Evolutionary conservation across 805 yeast genomes (phyloP), one percentile per base, ranked within the genome.

Genomic region (Yarrowia deformans): DNA sequence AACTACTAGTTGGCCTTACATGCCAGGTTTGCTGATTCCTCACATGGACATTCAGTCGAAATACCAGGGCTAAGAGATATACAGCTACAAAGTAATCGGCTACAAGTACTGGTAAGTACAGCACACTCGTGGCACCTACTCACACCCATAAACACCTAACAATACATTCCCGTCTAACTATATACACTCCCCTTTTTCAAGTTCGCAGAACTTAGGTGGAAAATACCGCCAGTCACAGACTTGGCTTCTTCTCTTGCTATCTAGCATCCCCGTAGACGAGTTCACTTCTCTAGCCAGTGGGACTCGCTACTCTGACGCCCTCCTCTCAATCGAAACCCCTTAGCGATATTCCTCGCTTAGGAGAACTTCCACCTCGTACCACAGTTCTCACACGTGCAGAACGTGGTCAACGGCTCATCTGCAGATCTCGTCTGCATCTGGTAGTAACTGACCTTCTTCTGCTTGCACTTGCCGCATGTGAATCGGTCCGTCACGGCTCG

Each of bases 321-420:
- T 23, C 29, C 37, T 34, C 37, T 34, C 6, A 34, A 8, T 34
- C 40, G 40, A 14, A 12, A 40, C 16, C 43, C 18, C 55, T 14
- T 16, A 23, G 14, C 13, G 10, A 14, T 18, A 5, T 5, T 14
- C 14, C 54, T 34, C 35, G 8, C 37, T 10, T 78, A 93, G 40
- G 97, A 90, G 77, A 95, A 95, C 80, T 95, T 95, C 99, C 99
- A 95, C 79, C 98, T 87, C 77, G 95, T 92, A 72, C 98, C 98
- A 82, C 99, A 95, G 37, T 60, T 60, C 32, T 60, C 98, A 82
- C 99, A 95, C 3, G 97, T 93, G 82, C 99, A 95, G 78, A 95
- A 95, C 1, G 99, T 95, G 8, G 99, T 95, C 75, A 95, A 85
- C 70, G 99, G 99, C 80, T 95, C 99, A 86, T 95, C 99, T 19